phyloP scores from a whole-genome alignment of 257 asterid genomes.

The Fraxinus americana region DNA sequence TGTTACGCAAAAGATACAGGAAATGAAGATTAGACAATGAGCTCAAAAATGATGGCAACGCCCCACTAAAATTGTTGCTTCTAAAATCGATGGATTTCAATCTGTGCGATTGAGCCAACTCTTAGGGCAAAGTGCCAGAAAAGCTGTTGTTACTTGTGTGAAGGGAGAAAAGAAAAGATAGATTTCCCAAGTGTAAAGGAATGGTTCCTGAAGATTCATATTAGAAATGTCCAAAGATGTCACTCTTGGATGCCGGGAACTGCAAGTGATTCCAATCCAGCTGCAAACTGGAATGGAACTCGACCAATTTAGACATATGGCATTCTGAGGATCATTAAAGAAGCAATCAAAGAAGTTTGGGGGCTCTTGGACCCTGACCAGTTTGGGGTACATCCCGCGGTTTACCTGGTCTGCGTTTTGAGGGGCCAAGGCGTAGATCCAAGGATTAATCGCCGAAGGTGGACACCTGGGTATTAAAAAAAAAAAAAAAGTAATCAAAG shows the following conservation, averaged over 20 bases:
- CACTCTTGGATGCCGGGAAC: slow-evolving; percentile 31
- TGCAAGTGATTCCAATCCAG: slow-evolving; percentile 37
- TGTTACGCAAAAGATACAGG: slow-evolving; percentile 13
- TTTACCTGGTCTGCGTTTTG: too few relatives aligned
- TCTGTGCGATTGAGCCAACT: slow-evolving; percentile 23
- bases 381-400: too few relatives aligned
- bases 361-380: too few relatives aligned
- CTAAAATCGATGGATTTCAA: slow-evolving; percentile 19
- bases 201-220: slow-evolving; percentile 33
- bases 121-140: slow-evolving; percentile 28
- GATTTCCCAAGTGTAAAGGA: slow-evolving; percentile 35
- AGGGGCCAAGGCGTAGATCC: too few relatives aligned
- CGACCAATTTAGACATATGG: slow-evolving; percentile 30
- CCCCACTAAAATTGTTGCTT: slow-evolving; percentile 29
- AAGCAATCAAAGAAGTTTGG: too few relatives aligned
- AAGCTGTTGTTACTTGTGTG: slow-evolving; percentile 28
- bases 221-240: slow-evolving; percentile 21
- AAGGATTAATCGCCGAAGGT: too few relatives aligned
- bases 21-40: slow-evolving; percentile 20
- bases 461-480: too few relatives aligned
- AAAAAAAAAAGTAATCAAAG: too few relatives aligned
- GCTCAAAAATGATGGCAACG: slow-evolving; percentile 28
- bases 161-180: slow-evolving; percentile 37
- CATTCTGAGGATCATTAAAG: slow-evolving; percentile 8
- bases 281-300: slow-evolving; percentile 24